Evolutionary conservation across 2,329 filamentous ascomycete species (phyloP).

Genomic region (Penicillium griseofulvum): DNA sequence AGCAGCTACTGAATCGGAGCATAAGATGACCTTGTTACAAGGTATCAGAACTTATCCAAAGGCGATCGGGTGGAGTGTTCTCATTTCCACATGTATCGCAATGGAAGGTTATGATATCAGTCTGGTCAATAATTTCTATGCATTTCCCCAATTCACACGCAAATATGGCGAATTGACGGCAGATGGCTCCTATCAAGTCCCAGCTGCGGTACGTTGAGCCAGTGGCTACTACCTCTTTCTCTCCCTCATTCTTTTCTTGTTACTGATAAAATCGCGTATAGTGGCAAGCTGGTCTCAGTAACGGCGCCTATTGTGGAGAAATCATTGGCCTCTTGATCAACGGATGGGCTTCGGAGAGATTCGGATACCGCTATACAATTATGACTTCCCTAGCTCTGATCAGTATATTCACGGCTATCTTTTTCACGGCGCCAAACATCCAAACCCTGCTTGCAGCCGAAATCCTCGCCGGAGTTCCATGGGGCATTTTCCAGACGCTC

Average conservation of each 20-base stretch:
- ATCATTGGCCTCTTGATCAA: constrained; percentile 28
- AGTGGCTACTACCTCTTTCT: background rate
- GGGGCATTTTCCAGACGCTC: constrained; percentile 27
- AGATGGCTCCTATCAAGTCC: background rate
- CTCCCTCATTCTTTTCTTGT: background rate
- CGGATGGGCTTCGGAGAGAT: constrained; percentile 21
- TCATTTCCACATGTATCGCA: constrained; percentile 21
- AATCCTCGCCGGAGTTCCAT: constrained; percentile 44
- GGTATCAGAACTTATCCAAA: constrained; percentile 22
- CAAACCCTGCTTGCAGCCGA: constrained; percentile 45
- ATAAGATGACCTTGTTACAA: constrained; percentile 14
- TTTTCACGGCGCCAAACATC: constrained; percentile 42
- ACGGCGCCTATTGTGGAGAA: constrained; percentile 26
- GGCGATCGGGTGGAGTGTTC: constrained; percentile 23
- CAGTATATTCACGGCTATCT: constrained; percentile 49
- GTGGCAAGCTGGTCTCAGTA: constrained; percentile 26
- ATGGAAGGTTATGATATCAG: constrained; percentile 31
- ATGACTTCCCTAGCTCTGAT: constrained; percentile 43
- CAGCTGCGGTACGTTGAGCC: background rate
- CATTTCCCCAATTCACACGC: constrained; percentile 29
- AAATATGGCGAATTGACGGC: constrained; percentile 13
- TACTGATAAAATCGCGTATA: background rate
- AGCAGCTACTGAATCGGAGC: constrained; percentile 14
- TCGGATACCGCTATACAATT: constrained; percentile 47
- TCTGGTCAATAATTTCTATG: constrained; percentile 30